A percentile compares a stretch with the other conserved stretches of the same genome.
These are phyloP conservation scores for Tricholomella constricta DNA, from an alignment of 768 basidiomycete species.

Conservation along the genomic window DNA sequence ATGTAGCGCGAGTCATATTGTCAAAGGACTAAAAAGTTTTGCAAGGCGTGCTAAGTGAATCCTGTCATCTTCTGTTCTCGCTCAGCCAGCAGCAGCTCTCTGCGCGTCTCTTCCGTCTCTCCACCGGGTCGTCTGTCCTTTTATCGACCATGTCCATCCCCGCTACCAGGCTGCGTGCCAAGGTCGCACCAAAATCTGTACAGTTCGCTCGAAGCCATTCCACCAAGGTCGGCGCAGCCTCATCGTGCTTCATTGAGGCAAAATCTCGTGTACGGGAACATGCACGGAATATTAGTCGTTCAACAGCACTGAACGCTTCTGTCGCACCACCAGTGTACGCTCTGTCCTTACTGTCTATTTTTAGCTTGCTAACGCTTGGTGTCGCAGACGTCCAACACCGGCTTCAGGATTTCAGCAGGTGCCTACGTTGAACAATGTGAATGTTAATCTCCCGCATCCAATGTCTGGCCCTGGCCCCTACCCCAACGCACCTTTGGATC, in stretches of 20 bases:
- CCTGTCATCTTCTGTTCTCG: background rate
- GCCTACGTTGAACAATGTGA: constrained; percentile 35
- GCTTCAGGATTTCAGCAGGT: constrained; percentile 54
- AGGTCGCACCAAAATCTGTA: constrained; percentile 33
- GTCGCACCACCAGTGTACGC: constrained; percentile 62
- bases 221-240: constrained; percentile 44
- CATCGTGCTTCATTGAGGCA: constrained; percentile 67
- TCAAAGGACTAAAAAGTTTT: background rate
- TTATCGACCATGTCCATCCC: constrained; percentile 42
- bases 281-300: constrained; percentile 73
- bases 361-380: constrained; percentile 3
- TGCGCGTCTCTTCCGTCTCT: background rate
- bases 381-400: constrained; percentile 59
- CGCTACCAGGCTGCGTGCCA: constrained; percentile 44
- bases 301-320: constrained; percentile 59
- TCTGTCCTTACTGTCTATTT: constrained; percentile 6
- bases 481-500: constrained; percentile 61
- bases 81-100: background rate
- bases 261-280: constrained; percentile 80
- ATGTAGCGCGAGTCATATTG: background rate
- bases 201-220: constrained; percentile 51
- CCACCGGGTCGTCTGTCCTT: constrained; percentile 5
- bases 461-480: constrained; percentile 40
- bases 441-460: constrained; percentile 31
- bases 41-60: background rate